Evolutionary conservation across 1,284 basidiomycete species (phyloP).

Genomic region (Pholiota adiposa): DNA sequence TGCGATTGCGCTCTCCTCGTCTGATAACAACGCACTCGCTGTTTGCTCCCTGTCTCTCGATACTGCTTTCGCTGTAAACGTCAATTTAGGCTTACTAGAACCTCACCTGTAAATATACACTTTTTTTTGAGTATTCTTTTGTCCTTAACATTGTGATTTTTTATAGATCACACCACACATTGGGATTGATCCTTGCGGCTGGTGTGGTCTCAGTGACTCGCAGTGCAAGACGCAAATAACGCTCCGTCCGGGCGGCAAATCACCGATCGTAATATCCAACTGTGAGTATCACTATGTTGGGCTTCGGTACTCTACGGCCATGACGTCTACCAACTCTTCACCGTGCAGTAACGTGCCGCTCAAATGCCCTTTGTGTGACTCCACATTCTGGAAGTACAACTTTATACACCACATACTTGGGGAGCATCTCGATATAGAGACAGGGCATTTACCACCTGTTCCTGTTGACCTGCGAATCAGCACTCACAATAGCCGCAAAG

Average conservation of each 20-base stretch:
- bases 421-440: not conserved
- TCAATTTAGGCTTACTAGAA: too few relatives aligned
- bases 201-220: slow-evolving; percentile 19
- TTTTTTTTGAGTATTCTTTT: too few relatives aligned
- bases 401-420: slow-evolving; percentile 9
- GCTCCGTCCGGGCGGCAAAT: not conserved
- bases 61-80: too few relatives aligned
- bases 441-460: not conserved
- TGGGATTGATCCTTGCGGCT: slow-evolving; percentile 26
- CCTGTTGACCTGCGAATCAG: not conserved
- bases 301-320: slow-evolving; percentile 21
- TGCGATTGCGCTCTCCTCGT: too few relatives aligned
- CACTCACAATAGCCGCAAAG: not conserved
- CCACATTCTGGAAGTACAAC: slow-evolving; percentile 29
- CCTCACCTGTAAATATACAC: too few relatives aligned
- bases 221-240: slow-evolving; percentile 15
- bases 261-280: not conserved
- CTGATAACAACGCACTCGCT: too few relatives aligned
- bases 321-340: not conserved
- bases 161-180: too few relatives aligned
- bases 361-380: slow-evolving; percentile 22
- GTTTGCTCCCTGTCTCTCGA: too few relatives aligned
- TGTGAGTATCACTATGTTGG: slow-evolving; percentile 24
- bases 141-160: too few relatives aligned
- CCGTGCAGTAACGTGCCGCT: slow-evolving; percentile 28